A percentile compares a stretch with the other conserved stretches of the same genome.
Evolutionary conservation across 73 alveolate genomes (phyloP).

Genomic region (Paramecium caudatum): DNA sequence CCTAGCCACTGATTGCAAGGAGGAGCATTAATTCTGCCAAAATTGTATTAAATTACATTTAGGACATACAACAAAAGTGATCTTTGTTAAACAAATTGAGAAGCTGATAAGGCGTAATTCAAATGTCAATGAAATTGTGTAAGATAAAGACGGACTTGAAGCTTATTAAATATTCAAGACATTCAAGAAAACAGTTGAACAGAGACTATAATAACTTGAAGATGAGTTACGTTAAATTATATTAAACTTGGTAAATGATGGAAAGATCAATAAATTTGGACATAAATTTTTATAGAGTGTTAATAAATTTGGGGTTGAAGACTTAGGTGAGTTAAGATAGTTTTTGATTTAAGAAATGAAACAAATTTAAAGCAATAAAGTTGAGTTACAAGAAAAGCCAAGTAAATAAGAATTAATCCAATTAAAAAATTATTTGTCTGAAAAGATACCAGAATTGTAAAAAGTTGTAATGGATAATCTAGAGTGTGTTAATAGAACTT

Average conservation of each 20-base stretch:
- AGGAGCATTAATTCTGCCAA: neutral
- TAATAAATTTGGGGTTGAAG: neutral
- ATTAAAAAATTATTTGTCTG: neutral
- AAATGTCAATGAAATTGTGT: conserved; percentile 36
- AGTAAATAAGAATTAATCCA: neutral
- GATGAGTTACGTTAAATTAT: neutral
- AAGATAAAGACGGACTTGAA: conserved; percentile 20
- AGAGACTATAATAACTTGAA: neutral
- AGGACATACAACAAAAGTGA: conserved; percentile 8
- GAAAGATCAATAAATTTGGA: neutral
- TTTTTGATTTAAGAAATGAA: neutral
- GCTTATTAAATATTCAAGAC: neutral
- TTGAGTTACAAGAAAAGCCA: neutral
- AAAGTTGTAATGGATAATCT: neutral
- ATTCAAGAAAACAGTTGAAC: neutral
- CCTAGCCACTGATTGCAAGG: neutral
- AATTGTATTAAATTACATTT: conserved; percentile 43
- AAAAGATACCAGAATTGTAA: neutral
- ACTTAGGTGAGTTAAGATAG: neutral
- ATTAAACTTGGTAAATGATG: neutral
- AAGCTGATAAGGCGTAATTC: neutral
- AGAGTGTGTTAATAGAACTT: conserved; percentile 25
- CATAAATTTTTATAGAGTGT: neutral
- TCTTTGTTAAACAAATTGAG: conserved; percentile 2
- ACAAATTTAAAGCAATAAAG: conserved; percentile 19